Conservation (phyloP, 2,329 filamentous ascomycete species). For the Colletotrichum sp. region DNA sequence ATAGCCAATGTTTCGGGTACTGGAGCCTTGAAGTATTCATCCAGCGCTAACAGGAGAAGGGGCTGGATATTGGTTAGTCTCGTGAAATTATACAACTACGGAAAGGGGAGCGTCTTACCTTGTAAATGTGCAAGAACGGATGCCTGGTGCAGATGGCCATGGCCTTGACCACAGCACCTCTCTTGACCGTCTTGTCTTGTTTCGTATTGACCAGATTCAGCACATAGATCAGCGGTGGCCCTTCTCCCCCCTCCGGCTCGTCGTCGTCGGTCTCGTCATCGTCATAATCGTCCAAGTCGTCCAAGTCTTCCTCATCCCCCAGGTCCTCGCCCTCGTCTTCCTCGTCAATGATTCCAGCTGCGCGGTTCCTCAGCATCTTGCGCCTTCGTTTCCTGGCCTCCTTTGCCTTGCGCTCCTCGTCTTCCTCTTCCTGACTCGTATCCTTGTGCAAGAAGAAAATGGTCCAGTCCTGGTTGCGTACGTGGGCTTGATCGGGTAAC, state of each 20-base stretch:
- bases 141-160: constrained; percentile 99
- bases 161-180: constrained; percentile 94
- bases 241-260: constrained; percentile 76
- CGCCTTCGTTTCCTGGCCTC: constrained; percentile 57
- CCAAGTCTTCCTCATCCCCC: constrained; percentile 46
- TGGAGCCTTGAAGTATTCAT: constrained; percentile 96
- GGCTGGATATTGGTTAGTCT: constrained; percentile 60
- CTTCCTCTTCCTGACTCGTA: constrained; percentile 81
- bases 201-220: constrained; percentile 98
- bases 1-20: constrained; percentile 85
- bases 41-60: constrained; percentile 84
- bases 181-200: constrained; percentile 89
- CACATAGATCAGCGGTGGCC: constrained; percentile 94
- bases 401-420: constrained; percentile 68
- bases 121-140: constrained; percentile 98
- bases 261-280: constrained; percentile 60
- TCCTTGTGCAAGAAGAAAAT: constrained; percentile 99
- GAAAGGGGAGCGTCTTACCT: constrained; percentile 58
- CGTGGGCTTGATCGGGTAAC: constrained; percentile 95
- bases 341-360: constrained; percentile 52
- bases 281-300: constrained; percentile 49
- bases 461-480: constrained; percentile 96
- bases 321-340: constrained; percentile 58
- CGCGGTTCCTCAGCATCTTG: constrained; percentile 56
- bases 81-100: neutral